Base-by-base conservation (phyloP, 2,329 filamentous ascomycete genomes). In the Dothistroma pini region DNA sequence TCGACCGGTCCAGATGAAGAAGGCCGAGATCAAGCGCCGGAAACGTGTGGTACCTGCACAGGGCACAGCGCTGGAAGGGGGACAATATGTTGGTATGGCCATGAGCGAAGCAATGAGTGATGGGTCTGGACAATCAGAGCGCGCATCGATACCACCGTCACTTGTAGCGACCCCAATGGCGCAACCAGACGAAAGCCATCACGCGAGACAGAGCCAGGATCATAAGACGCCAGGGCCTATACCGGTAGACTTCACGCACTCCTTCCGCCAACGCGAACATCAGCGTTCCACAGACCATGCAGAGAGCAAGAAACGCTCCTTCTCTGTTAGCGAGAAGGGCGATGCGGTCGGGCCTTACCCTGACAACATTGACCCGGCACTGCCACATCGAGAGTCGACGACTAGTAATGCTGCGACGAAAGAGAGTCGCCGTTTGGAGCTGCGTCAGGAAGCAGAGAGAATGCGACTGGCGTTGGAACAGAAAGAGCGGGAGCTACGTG, bases 1-100 rank as follows among this genome's bases (percentile, higher is more conserved):
- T 75, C 85, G 95, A 48, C 95, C 95, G 0, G 91, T 95, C 5
- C 91, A 91, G n/a, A 97, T 99, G 95, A 99, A 97, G 77, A 97
- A 97, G 76, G 89, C 91, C 2, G 90, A 96, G 29, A 99, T 99
- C 75, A 97, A 99, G 77, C 86, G 95, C 64, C 84, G 95, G 63
- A 97, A 97, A 81, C 88, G 95, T 61, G 92, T 97, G 6, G 93
- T 97, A 49, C 93, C 93, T 19, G 91, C 90, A 79, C 51, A 53
- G 34, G 58, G 80, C 80, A 59, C 75, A 77, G 57, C 79, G 6
- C 57, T 59, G 51, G 63, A 76, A 38, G 58, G 61, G 11, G 59
- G 51, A 29, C 52, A 57, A 11, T 66, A 55, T 21, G 22, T 47
- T 32, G 51, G 51, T n/a, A 53, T 35, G 31, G n/a, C 31, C 10